Conservation (phyloP, 1,284 basidiomycete species). For the Cerrena zonata region DNA sequence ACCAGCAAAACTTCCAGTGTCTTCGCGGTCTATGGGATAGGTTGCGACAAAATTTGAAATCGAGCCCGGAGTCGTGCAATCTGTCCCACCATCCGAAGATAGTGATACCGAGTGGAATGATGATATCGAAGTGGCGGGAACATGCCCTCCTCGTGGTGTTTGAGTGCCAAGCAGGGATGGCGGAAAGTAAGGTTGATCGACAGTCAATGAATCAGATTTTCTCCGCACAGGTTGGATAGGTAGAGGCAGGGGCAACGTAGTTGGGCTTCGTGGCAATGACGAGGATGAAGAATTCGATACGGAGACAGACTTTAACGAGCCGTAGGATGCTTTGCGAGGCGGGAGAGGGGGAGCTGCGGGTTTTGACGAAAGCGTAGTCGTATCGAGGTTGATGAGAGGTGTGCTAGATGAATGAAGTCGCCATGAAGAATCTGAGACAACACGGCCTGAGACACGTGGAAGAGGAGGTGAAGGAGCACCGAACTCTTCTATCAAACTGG, state of each 20-base stretch:
- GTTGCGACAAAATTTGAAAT: slow-evolving; percentile 41
- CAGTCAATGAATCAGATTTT: slow-evolving; percentile 40
- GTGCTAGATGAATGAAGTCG: slow-evolving; percentile 11
- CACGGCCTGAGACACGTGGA: background rate
- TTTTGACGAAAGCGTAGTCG: slow-evolving; percentile 27
- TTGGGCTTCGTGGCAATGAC: slow-evolving; percentile 20
- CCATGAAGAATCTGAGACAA: background rate
- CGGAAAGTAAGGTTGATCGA: slow-evolving; percentile 57
- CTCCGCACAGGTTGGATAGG: slow-evolving; percentile 26
- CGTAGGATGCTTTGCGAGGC: slow-evolving; percentile 55
- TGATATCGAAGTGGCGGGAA: slow-evolving; percentile 63
- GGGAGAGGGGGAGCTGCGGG: slow-evolving; percentile 49
- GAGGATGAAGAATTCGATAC: slow-evolving; percentile 26
- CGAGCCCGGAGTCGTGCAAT: slow-evolving; percentile 38
- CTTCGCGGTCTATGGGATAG: slow-evolving; percentile 38
- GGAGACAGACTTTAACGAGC: slow-evolving; percentile 42
- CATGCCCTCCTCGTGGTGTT: slow-evolving; percentile 40
- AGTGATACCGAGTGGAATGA: slow-evolving; percentile 78
- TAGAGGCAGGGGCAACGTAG: slow-evolving; percentile 6
- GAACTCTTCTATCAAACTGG: background rate
- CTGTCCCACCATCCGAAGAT: slow-evolving; percentile 57
- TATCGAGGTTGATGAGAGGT: slow-evolving; percentile 55
- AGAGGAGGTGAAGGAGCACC: too few species aligned
- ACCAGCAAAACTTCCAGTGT: background rate
- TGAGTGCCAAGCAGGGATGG: slow-evolving; percentile 40